Conservation (phyloP, 2,329 filamentous ascomycete species). For the Stagonosporopsis tanaceti region DNA sequence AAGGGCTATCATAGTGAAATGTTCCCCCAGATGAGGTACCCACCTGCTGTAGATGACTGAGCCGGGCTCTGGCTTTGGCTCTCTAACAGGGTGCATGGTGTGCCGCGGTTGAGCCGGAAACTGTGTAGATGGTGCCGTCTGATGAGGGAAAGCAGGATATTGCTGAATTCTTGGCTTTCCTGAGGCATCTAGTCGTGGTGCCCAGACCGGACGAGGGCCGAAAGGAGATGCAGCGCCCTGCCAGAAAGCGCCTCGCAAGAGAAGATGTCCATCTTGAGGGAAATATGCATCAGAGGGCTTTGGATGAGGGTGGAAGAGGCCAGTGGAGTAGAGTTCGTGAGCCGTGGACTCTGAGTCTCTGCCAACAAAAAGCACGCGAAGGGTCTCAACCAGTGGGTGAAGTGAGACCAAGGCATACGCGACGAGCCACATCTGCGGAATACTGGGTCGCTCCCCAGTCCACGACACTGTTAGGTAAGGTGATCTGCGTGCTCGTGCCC, state of each 20-base stretch:
- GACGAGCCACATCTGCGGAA: slow-evolving; percentile 58
- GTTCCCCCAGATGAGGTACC: slow-evolving; percentile 77
- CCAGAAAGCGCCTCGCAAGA: slow-evolving; percentile 60
- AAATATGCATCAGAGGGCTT: slow-evolving; percentile 45
- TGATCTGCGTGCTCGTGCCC: slow-evolving; percentile 57
- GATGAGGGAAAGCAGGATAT: slow-evolving; percentile 54
- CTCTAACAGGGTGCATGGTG: slow-evolving; percentile 74
- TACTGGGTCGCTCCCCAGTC: slow-evolving; percentile 50
- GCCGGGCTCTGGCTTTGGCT: slow-evolving; percentile 74
- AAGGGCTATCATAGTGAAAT: slow-evolving; percentile 78
- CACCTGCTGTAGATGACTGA: slow-evolving; percentile 79
- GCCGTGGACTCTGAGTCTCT: slow-evolving; percentile 47
- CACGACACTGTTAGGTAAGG: slow-evolving; percentile 55
- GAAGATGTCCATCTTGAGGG: slow-evolving; percentile 53
- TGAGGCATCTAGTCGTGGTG: slow-evolving; percentile 43
- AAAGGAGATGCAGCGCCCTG: slow-evolving; percentile 55
- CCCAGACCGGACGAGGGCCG: slow-evolving; percentile 53
- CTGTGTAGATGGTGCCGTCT: slow-evolving; percentile 57
- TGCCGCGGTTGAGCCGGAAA: slow-evolving; percentile 61
- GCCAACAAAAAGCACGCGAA: slow-evolving; percentile 54
- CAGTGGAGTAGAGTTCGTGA: slow-evolving; percentile 52
- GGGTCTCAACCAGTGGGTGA: slow-evolving; percentile 55
- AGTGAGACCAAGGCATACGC: slow-evolving; percentile 56
- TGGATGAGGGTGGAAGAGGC: slow-evolving; percentile 56
- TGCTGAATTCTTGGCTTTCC: slow-evolving; percentile 50